Conservation (phyloP, 2,329 filamentous ascomycete species). For the Trichophyton rubrum region DNA sequence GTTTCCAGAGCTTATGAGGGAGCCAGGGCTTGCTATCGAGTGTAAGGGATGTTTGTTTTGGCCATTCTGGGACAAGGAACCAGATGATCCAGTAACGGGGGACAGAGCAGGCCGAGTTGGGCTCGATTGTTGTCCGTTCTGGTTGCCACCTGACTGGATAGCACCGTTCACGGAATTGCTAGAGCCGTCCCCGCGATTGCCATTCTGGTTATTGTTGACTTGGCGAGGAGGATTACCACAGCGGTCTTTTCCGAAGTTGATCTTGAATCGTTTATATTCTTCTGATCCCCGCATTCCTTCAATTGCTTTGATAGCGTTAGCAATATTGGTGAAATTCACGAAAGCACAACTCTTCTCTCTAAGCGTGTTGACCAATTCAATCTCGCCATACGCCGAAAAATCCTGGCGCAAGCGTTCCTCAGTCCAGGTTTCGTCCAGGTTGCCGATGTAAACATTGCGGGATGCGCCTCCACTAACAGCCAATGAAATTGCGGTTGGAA, state of each 20-base stretch:
- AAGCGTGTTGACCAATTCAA: slow-evolving; percentile 90
- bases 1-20: slow-evolving; percentile 62
- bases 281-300: slow-evolving; percentile 89
- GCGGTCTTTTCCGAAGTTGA: slow-evolving; percentile 98
- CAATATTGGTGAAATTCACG: slow-evolving; percentile 99
- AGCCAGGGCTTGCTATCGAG: slow-evolving; percentile 48
- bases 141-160: slow-evolving; percentile 42
- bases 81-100: slow-evolving; percentile 43
- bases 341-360: slow-evolving; percentile 99
- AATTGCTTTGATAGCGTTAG: slow-evolving; percentile 98
- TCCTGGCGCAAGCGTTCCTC: slow-evolving; percentile 92
- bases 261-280: slow-evolving; percentile 97
- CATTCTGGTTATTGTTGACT: slow-evolving; percentile 52
- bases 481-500: slow-evolving; percentile 88
- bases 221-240: slow-evolving; percentile 94
- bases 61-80: slow-evolving; percentile 40
- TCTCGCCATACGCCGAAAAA: slow-evolving; percentile 94
- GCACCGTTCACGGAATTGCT: slow-evolving; percentile 43
- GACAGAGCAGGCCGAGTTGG: slow-evolving; percentile 45
- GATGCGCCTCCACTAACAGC: slow-evolving; percentile 94
- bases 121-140: slow-evolving; percentile 46
- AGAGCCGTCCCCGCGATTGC: slow-evolving; percentile 53
- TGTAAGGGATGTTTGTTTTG: slow-evolving; percentile 45
- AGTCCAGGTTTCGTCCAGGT: slow-evolving; percentile 92
- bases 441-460: slow-evolving; percentile 96